Conservation (phyloP, 805 yeast species). For the Huiozyma naganishii region DNA sequence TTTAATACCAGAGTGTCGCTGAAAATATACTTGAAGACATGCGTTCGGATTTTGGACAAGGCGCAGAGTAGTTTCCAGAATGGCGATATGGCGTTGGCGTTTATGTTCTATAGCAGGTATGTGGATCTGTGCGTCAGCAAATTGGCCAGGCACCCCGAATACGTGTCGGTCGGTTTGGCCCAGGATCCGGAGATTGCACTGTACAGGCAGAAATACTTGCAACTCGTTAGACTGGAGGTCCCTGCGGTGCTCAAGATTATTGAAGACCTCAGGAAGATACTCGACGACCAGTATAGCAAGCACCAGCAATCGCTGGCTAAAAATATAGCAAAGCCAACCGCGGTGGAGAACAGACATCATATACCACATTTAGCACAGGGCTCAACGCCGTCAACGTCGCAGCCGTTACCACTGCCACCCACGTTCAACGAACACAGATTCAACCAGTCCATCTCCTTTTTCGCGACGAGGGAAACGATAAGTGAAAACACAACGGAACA, state of each 20-base stretch:
- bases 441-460: constrained; percentile 16
- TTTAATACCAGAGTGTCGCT: constrained; percentile 42
- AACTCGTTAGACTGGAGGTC: constrained; percentile 23
- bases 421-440: constrained; percentile 21
- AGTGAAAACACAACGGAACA: neutral
- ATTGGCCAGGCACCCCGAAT: constrained; percentile 22
- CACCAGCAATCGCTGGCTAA: constrained; percentile 19
- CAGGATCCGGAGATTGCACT: constrained; percentile 4
- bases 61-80: constrained; percentile 31
- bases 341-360: constrained; percentile 1
- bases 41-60: constrained; percentile 35
- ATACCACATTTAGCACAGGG: neutral
- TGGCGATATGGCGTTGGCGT: constrained; percentile 39
- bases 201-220: constrained; percentile 16
- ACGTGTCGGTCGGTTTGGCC: neutral
- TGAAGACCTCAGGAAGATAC: constrained; percentile 18
- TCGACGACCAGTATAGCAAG: constrained; percentile 15
- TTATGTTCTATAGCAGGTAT: constrained; percentile 45
- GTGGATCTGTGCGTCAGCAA: constrained; percentile 35
- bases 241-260: constrained; percentile 23
- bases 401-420: constrained; percentile 11
- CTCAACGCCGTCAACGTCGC: neutral
- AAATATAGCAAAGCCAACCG: constrained; percentile 16
- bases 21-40: constrained; percentile 44
- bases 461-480: constrained; percentile 2